Evolutionary conservation across 805 yeast genomes (phyloP).

Genomic region (Nakazawaea ernobii): DNA sequence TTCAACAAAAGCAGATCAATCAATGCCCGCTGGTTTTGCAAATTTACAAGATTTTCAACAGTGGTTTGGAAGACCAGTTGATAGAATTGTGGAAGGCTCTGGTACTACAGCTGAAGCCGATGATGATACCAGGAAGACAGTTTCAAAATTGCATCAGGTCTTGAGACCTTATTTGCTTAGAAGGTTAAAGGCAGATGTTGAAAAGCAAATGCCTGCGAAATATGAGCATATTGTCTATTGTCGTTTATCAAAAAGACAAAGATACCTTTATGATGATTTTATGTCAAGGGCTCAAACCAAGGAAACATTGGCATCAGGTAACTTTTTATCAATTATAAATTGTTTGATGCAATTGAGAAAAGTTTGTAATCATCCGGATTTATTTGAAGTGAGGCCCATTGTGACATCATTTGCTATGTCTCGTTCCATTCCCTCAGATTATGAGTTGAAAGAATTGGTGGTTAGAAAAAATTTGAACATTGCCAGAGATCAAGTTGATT

Average conservation of each 20-base stretch:
- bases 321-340: conserved; percentile 89
- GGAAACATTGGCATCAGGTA: conserved; percentile 91
- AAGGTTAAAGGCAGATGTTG: conserved; percentile 93
- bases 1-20: conserved; percentile 59
- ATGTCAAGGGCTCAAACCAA: conserved; percentile 95
- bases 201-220: conserved; percentile 97
- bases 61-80: conserved; percentile 99
- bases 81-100: conserved; percentile 79
- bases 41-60: conserved; percentile 92
- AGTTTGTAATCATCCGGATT: conserved; percentile 94
- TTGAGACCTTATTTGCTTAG: conserved; percentile 87
- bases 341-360: conserved; percentile 97
- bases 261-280: conserved; percentile 90
- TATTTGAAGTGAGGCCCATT: conserved; percentile 93
- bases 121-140: conserved; percentile 80
- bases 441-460: conserved; percentile 32
- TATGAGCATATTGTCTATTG: conserved; percentile 94
- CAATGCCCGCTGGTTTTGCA: conserved; percentile 95
- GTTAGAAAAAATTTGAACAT: conserved; percentile 26
- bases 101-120: conserved; percentile 37
- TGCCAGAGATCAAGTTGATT: conserved; percentile 31
- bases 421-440: conserved; percentile 51
- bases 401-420: conserved; percentile 82
- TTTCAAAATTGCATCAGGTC: conserved; percentile 85
- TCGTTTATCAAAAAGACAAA: conserved; percentile 85